These are phyloP conservation scores for Amphicarpaea edgeworthii DNA, from an alignment of 306 rosid genomes.

Conservation along the genomic window DNA sequence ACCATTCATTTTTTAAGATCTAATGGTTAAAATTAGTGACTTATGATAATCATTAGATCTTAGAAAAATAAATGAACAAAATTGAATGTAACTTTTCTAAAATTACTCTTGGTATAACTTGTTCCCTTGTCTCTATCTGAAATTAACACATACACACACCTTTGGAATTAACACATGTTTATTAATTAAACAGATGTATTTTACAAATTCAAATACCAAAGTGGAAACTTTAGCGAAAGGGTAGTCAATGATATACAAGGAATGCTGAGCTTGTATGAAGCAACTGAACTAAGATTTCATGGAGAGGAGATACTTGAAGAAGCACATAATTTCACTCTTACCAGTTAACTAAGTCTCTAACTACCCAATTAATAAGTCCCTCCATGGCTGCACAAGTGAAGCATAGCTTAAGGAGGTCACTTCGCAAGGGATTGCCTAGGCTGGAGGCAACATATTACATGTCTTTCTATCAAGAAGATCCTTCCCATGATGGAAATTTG, in stretches of 20 bases:
- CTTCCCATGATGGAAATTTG: slow-evolving; percentile 45
- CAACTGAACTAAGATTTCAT: slow-evolving; percentile 43
- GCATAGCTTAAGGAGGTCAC: slow-evolving; percentile 46
- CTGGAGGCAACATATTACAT: slow-evolving; percentile 49
- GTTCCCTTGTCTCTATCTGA: too few species aligned
- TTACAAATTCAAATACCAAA: not conserved
- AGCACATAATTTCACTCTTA: slow-evolving; percentile 20
- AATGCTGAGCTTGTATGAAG: slow-evolving; percentile 60
- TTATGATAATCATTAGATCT: too few species aligned
- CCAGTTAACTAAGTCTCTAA: not conserved
- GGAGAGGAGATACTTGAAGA: slow-evolving; percentile 59
- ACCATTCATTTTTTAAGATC: too few species aligned
- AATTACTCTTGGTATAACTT: too few species aligned
- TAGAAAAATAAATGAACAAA: too few species aligned
- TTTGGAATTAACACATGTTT: not conserved
- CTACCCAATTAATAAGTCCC: slow-evolving; percentile 3
- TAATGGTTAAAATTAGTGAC: too few species aligned
- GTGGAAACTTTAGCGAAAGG: not conserved
- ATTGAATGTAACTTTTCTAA: too few species aligned
- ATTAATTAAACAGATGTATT: not conserved
- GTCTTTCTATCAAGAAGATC: slow-evolving; percentile 48
- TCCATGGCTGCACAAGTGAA: slow-evolving; percentile 45
- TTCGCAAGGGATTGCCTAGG: slow-evolving; percentile 48
- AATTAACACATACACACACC: too few species aligned
- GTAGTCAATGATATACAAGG: slow-evolving; percentile 27